Evolutionary conservation across 1,284 basidiomycete species (phyloP), one percentile per base, ranked within the genome.

Genomic region (Apiotrichum siamense): DNA sequence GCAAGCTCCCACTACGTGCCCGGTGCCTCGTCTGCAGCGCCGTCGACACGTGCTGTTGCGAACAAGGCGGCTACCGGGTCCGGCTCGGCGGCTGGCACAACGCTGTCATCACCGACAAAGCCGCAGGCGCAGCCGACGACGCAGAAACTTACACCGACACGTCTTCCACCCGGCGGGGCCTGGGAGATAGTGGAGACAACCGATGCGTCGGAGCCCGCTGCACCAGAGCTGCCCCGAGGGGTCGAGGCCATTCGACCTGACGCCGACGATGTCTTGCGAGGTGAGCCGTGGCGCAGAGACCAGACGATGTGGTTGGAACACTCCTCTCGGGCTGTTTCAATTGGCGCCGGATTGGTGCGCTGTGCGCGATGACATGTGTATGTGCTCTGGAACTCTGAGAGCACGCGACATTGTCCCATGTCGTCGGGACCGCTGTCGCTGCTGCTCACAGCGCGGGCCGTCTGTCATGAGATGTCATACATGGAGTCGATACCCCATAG

Each of bases 181-280:
- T 72, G 70, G 70, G 70, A 72, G 63, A 61, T 72, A 23, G 67
- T 72, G n/a, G 70, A 72, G 39, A 44, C 58, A 4, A 51, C 54
- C 4, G 66, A 68, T 35, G 42, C 45, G 7, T 48, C 56, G 0
- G 50, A 58, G 26, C 60, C 59, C 40, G 26, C 45, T 7, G 40
- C 45, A 5, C 45, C 33, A 12, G 41, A 29, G 18, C 36, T 18
- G 12, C 62, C 55, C 3, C 36, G 37, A 71, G 77, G 64, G 67
- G 78, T 60, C 75, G 79, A 76, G 41, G 67, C 66, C 3, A 53
- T 89, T 46, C 80, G 84, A 55, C 69, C 77, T n/a, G 83, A 89
- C 65, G 80, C 80, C 2, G 79, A 83, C 33, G 83, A 84, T 49
- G 82, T 90, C 57, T 79, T 88, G 49, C 79, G 79, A 63, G 87